Percentiles rank a stretch among this genome's conserved stretches.
These are phyloP conservation scores for Fusarium sp. DNA, from an alignment of 2,329 filamentous ascomycete species.

Conservation along the genomic window DNA sequence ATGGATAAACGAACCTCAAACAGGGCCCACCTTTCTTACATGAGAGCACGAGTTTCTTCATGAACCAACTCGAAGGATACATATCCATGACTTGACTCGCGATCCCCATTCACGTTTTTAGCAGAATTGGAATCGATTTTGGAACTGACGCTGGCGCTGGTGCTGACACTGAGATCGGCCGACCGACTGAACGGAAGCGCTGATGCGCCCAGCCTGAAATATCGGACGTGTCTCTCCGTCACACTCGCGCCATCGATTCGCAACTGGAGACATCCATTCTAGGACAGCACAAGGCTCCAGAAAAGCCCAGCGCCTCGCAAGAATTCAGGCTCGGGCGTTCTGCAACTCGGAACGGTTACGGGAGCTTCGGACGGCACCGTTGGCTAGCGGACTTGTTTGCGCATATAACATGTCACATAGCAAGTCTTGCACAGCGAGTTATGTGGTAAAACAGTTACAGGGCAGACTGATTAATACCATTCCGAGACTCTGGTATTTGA, in stretches of 20 bases:
- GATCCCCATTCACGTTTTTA: background rate
- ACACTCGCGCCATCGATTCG: constrained; percentile 29
- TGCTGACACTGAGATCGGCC: background rate
- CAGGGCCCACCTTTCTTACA: constrained; percentile 30
- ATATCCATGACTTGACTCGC: background rate
- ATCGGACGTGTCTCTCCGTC: constrained; percentile 3
- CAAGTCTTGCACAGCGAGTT: background rate
- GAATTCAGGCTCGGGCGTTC: background rate
- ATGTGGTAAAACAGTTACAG: background rate
- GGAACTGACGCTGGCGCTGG: background rate
- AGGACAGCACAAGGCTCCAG: constrained; percentile 2
- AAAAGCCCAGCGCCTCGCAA: background rate
- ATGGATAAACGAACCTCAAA: constrained; percentile 13
- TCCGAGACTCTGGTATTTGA: background rate
- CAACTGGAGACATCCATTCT: constrained; percentile 4
- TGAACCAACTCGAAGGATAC: background rate
- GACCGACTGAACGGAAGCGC: background rate
- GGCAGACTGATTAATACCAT: background rate
- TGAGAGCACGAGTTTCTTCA: constrained; percentile 7
- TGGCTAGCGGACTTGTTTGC: constrained; percentile 13
- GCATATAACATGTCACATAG: constrained; percentile 7
- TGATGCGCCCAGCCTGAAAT: constrained; percentile 2
- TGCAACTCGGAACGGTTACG: constrained; percentile 12
- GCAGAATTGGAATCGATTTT: background rate
- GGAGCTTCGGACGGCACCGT: constrained; percentile 21